Evolutionary conservation across 371 early-diverging fungal species (phyloP).

Genomic region (Dipsacomyces acuminosporus): DNA sequence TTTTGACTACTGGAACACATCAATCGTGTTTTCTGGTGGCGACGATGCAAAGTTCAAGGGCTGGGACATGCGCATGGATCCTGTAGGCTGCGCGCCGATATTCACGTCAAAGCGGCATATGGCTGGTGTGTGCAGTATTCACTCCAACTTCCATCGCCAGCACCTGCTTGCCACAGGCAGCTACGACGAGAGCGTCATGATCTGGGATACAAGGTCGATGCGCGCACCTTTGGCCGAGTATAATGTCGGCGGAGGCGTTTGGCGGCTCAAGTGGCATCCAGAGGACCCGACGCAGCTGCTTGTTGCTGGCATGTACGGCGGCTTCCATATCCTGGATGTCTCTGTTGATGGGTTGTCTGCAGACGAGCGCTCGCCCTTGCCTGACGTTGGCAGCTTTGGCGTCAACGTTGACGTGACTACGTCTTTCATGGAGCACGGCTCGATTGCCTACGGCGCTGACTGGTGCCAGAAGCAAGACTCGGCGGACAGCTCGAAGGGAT

Average conservation of each 20-base stretch:
- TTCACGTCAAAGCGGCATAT: constrained; percentile 54
- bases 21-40: constrained; percentile 52
- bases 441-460: constrained; percentile 88
- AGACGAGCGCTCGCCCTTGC: background rate
- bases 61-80: constrained; percentile 75
- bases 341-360: constrained; percentile 28
- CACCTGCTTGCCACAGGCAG: constrained; percentile 75
- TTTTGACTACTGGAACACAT: constrained; percentile 72
- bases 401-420: constrained; percentile 10
- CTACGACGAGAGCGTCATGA: constrained; percentile 79
- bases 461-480: constrained; percentile 60
- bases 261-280: constrained; percentile 94
- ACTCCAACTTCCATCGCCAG: constrained; percentile 69
- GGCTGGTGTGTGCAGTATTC: constrained; percentile 83
- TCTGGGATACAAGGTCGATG: constrained; percentile 88
- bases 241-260: constrained; percentile 83
- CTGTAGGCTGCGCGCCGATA: constrained; percentile 33
- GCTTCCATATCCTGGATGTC: constrained; percentile 59
- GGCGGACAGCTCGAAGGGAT: constrained; percentile 4
- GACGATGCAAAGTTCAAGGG: constrained; percentile 80
- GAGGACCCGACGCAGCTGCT: constrained; percentile 55
- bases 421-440: constrained; percentile 67
- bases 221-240: constrained; percentile 61
- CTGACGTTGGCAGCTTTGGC: constrained; percentile 1
- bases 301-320: constrained; percentile 87